phyloP scores from a whole-genome alignment of 306 rosid species.

The Sicyos baderoa region DNA sequence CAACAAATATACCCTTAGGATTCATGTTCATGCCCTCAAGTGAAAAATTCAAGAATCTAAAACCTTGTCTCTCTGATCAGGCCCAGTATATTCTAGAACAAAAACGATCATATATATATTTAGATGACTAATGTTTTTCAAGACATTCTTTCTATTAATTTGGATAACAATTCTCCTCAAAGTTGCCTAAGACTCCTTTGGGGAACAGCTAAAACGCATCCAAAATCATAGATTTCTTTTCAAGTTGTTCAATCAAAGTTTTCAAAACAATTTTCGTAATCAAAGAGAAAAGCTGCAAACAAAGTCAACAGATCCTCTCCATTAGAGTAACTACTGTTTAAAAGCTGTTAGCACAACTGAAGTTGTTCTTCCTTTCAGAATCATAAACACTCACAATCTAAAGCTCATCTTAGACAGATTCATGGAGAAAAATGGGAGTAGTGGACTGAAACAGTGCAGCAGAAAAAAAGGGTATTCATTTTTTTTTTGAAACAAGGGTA shows the following conservation, averaged over 20 bases:
- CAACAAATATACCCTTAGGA: too few relatives aligned
- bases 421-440: neutral
- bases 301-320: neutral
- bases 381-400: neutral
- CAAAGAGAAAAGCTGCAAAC: neutral
- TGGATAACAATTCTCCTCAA: neutral
- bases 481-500: too few relatives aligned
- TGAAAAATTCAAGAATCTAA: neutral
- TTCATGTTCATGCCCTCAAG: neutral
- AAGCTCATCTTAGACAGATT: neutral
- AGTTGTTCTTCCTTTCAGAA: neutral
- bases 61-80: neutral
- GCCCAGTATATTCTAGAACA: conserved; percentile 4
- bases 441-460: conserved; percentile 1
- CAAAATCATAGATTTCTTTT: neutral
- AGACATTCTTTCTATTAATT: neutral
- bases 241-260: neutral
- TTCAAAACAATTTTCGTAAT: neutral
- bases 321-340: neutral
- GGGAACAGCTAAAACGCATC: neutral
- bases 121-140: neutral
- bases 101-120: neutral
- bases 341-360: neutral
- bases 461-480: too few relatives aligned
- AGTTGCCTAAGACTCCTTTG: neutral